Base-by-base conservation (phyloP, 148 eudicot species). In the Pharnaceum exiguum region DNA sequence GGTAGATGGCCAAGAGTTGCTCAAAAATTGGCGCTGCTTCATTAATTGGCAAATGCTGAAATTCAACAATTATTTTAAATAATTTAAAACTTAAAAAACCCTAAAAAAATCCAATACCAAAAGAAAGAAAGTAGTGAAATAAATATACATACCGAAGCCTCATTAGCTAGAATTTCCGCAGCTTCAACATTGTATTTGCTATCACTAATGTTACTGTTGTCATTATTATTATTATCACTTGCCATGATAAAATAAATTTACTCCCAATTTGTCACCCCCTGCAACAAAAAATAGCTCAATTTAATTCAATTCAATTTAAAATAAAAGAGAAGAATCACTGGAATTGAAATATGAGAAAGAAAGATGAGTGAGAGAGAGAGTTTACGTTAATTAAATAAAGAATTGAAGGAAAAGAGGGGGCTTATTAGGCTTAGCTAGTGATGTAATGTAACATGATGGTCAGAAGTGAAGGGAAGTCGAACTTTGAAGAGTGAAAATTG, bases 21-120 rank as follows among this genome's bases (percentile, higher is more conserved):
- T 93, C 99, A 46, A 83, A 93, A 48, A 86, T 75, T 0, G 95
- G 87, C 26, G 71, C 79, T 15, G 99, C 90, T 57, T 83, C 99
- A 26, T 76, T 57, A 22, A 93, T 79, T 18, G 89, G 79, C 77
- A 86, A 60, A 56, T 70, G 91, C 99, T 93, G 45, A 31, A 63
- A 26, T 46, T 29, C 1, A 35, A 26, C 25, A 30, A 51, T 2
- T 1, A 13, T 36, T 10, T 60, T 24, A 10, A 19, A 0, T 18
- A 8, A 28, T 11, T 59, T 59, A 46, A 33, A 60, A 24, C 43
- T 22, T 22, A 4, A 56, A 15, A 36, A 30, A 15, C 42, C 6
- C 23, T 7, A 3, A 51, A 19, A 11, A 6, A 53, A 27, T 25
- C 3, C 0, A 2, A 4, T 21, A 10, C 2, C 32, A 55, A 11